Percentiles rank a stretch among this genome's conserved stretches.
phyloP scores from a whole-genome alignment of 345 rosid species.

The Eucalyptus regnans region DNA sequence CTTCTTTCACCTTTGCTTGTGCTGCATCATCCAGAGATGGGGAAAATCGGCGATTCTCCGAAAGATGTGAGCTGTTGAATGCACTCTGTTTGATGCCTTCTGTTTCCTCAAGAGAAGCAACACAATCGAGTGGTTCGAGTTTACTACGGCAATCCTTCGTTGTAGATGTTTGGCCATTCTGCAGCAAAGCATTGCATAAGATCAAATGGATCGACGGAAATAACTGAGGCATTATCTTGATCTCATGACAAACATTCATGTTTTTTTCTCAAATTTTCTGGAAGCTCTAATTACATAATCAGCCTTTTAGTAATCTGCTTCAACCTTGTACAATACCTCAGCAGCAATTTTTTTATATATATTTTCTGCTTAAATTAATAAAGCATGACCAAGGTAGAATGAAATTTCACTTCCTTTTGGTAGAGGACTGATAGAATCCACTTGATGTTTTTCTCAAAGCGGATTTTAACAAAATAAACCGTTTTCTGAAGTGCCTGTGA shows the following conservation, averaged over 20 bases:
- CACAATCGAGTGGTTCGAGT: neutral
- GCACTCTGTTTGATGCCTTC: accelerated
- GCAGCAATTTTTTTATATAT: neutral
- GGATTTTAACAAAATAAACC: neutral
- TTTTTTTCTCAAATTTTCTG: neutral
- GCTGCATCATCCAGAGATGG: too few relatives aligned
- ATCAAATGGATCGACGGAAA: neutral
- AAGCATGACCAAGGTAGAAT: neutral
- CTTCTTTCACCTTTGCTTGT: too few relatives aligned
- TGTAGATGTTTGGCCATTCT: neutral
- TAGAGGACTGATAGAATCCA: neutral
- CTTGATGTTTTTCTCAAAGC: neutral
- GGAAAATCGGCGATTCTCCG: too few relatives aligned
- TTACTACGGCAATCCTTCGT: neutral
- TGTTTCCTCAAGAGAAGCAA: neutral
- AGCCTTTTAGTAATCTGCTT: neutral
- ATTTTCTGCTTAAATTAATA: neutral
- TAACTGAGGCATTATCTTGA: neutral
- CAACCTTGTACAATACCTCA: neutral
- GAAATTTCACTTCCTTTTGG: neutral
- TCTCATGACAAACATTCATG: neutral
- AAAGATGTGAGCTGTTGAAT: too few relatives aligned
- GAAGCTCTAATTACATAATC: neutral
- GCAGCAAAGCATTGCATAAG: neutral
- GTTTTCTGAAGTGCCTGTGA: neutral